Conservation (phyloP, 768 basidiomycete genomes). For the Tylopilus vinaceipallidus region DNA sequence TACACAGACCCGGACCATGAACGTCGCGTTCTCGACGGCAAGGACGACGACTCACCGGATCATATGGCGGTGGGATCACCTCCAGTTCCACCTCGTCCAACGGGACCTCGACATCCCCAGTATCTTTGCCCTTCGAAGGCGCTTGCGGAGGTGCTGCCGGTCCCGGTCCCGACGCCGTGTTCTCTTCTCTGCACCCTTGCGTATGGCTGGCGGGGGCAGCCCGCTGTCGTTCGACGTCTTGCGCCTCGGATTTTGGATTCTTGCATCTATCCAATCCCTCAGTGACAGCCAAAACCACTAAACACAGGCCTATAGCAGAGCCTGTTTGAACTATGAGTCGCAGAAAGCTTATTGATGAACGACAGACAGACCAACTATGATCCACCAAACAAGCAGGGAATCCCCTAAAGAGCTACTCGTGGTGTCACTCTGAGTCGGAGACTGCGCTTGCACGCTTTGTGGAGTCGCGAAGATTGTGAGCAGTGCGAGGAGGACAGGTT, state of each 20-base stretch:
- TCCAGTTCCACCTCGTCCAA: not conserved
- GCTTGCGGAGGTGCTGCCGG: not conserved
- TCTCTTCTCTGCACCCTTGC: not conserved
- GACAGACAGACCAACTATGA: not conserved
- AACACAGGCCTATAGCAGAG: not conserved
- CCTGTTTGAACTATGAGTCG: not conserved
- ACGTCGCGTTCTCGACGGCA: not conserved
- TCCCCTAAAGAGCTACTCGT: too few species aligned
- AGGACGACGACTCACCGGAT: not conserved
- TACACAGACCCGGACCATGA: too few species aligned
- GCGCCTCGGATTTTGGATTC: too few species aligned
- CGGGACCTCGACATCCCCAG: too few species aligned
- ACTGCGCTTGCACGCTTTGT: not conserved
- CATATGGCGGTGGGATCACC: constrained; percentile 12
- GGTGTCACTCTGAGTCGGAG: not conserved
- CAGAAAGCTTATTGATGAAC: not conserved
- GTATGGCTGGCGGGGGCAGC: not conserved
- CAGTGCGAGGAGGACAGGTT: not conserved
- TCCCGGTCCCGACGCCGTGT: too few species aligned
- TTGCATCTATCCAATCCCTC: too few species aligned
- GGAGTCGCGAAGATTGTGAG: not conserved
- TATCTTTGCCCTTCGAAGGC: not conserved
- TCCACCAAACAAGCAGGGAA: not conserved
- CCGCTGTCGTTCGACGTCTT: not conserved
- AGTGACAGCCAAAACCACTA: too few species aligned